These are phyloP conservation scores for Hondaea fermentalgiana DNA, from an alignment of 108 stramenopile genomes.

Conservation along the genomic window DNA sequence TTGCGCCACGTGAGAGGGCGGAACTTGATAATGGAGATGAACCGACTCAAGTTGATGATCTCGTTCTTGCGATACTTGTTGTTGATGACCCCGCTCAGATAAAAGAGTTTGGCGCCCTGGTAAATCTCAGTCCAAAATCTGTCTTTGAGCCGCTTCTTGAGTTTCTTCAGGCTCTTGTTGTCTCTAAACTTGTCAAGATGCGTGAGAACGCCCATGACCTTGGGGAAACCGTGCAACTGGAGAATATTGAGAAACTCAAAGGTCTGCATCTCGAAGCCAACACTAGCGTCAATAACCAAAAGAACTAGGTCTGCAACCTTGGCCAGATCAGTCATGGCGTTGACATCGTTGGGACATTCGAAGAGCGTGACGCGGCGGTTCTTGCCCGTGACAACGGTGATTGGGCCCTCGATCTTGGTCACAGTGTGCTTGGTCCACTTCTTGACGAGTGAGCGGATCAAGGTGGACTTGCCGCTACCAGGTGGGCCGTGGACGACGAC, in stretches of 20 bases:
- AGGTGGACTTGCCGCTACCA: constrained; percentile 82
- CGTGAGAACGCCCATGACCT: constrained; percentile 95
- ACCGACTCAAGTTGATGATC: constrained; percentile 73
- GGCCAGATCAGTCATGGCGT: constrained; percentile 91
- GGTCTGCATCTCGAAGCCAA: constrained; percentile 98
- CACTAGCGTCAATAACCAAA: constrained; percentile 90
- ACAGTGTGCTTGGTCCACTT: constrained; percentile 85
- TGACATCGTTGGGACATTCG: constrained; percentile 85
- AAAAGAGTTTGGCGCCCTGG: constrained; percentile 96
- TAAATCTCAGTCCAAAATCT: constrained; percentile 98
- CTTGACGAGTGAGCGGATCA: constrained; percentile 91
- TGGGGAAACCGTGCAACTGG: constrained; percentile 95
- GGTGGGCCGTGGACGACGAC: constrained; percentile 91
- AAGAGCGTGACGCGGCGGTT: constrained; percentile 79
- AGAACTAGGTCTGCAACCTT: constrained; percentile 95
- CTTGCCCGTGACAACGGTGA: constrained; percentile 89
- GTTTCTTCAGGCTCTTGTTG: constrained; percentile 74
- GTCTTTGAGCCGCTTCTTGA: constrained; percentile 85
- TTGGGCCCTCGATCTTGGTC: constrained; percentile 71
- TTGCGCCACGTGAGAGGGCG: constrained; percentile 93
- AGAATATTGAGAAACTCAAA: constrained; percentile 96
- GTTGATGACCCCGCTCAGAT: constrained; percentile 80
- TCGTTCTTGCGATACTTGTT: constrained; percentile 91
- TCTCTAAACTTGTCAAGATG: constrained; percentile 87
- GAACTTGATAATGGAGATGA: constrained; percentile 81